phyloP scores from a whole-genome alignment of 805 yeast species.

The Candida piceae region DNA sequence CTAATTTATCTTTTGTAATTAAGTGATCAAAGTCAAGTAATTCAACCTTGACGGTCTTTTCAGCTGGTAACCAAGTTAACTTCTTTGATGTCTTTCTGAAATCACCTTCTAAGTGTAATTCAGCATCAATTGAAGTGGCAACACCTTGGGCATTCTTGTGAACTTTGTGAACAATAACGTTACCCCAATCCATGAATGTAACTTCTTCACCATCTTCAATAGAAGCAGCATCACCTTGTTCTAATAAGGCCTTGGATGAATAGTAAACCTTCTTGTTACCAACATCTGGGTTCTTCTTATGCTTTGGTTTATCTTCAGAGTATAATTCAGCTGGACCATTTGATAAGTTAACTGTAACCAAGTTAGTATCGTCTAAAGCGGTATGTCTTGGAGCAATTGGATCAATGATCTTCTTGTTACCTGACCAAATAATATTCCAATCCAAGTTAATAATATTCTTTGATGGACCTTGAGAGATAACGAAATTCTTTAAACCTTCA shows the following conservation, averaged over 20 bases:
- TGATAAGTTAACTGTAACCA: slow-evolving; percentile 62
- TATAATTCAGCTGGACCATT: slow-evolving; percentile 63
- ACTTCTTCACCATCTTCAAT: slow-evolving; percentile 80
- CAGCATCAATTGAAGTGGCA: slow-evolving; percentile 65
- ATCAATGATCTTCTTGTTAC: slow-evolving; percentile 94
- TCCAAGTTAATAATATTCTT: slow-evolving; percentile 94
- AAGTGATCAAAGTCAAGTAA: slow-evolving; percentile 91
- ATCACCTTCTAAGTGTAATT: slow-evolving; percentile 88
- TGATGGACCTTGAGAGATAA: slow-evolving; percentile 95
- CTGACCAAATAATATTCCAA: slow-evolving; percentile 97
- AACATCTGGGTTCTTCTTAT: slow-evolving; percentile 89
- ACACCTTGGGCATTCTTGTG: slow-evolving; percentile 51
- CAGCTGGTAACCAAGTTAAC: slow-evolving; percentile 89
- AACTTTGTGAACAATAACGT: slow-evolving; percentile 71
- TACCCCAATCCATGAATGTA: slow-evolving; percentile 99
- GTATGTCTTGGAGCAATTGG: slow-evolving; percentile 96
- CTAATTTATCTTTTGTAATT: slow-evolving; percentile 90
- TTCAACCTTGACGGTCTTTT: slow-evolving; percentile 66
- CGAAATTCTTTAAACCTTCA: slow-evolving; percentile 92
- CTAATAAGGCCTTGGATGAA: slow-evolving; percentile 62
- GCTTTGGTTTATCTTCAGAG: slow-evolving; percentile 79
- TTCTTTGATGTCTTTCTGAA: slow-evolving; percentile 95
- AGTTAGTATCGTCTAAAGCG: slow-evolving; percentile 61
- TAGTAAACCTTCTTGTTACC: slow-evolving; percentile 78
- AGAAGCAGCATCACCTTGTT: slow-evolving; percentile 75